phyloP scores from a whole-genome alignment of 768 basidiomycete species.

The Termitomyces sp. region DNA sequence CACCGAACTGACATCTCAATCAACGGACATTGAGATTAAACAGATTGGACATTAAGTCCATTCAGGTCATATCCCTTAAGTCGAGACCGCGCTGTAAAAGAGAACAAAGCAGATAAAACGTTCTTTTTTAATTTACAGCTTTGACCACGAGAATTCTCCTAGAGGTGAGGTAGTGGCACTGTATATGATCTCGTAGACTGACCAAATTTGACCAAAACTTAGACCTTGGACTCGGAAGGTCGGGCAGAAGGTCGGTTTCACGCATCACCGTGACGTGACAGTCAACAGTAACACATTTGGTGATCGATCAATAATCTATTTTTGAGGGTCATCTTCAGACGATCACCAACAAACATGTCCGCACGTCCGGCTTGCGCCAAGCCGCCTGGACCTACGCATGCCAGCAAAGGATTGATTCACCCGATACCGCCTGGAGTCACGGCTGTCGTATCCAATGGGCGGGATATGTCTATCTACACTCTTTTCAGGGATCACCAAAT shows the following conservation, averaged over 20 bases:
- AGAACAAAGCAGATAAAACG: background rate
- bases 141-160: no score
- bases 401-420: background rate
- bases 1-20: background rate
- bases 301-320: conserved; percentile 1
- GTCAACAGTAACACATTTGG: background rate
- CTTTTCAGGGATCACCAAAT: conserved; percentile 9
- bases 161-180: background rate
- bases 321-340: background rate
- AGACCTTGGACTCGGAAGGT: background rate
- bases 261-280: background rate
- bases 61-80: background rate
- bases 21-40: background rate
- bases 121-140: background rate
- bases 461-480: background rate
- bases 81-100: background rate
- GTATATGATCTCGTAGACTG: background rate
- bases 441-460: background rate
- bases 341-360: background rate
- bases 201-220: background rate
- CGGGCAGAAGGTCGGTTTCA: background rate
- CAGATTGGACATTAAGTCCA: background rate
- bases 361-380: background rate
- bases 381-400: background rate
- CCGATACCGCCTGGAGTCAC: conserved; percentile 7